Conservation (phyloP, 2,329 filamentous ascomycete genomes). For the Pseudocercospora fijiensis region DNA sequence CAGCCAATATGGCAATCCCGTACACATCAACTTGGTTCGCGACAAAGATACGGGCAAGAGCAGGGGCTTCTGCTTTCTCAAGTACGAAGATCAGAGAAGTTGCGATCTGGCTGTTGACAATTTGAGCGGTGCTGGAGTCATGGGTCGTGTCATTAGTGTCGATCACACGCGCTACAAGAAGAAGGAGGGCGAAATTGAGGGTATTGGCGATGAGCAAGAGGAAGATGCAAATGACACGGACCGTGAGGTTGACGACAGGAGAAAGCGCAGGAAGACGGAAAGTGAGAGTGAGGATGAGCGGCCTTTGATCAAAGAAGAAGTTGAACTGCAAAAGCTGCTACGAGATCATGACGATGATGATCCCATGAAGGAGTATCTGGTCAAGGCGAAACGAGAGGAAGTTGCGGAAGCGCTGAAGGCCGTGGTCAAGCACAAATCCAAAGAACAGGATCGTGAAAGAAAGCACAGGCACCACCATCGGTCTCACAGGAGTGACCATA, state of each 20-base stretch:
- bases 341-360: conserved; percentile 82
- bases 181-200: conserved; percentile 64
- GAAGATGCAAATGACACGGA: conserved; percentile 54
- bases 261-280: conserved; percentile 44
- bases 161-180: conserved; percentile 92
- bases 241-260: conserved; percentile 45
- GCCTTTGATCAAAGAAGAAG: conserved; percentile 75
- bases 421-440: conserved; percentile 52
- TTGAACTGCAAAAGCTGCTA: conserved; percentile 72
- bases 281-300: conserved; percentile 49
- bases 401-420: conserved; percentile 67
- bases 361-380: conserved; percentile 89
- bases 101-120: conserved; percentile 97
- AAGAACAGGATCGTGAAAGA: conserved; percentile 37
- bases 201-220: conserved; percentile 48
- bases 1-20: conserved; percentile 93
- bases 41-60: conserved; percentile 97
- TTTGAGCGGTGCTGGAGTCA: conserved; percentile 78
- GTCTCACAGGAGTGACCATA: neutral
- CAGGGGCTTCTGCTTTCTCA: conserved; percentile 91
- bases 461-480: conserved; percentile 13
- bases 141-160: conserved; percentile 77
- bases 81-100: conserved; percentile 97
- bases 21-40: conserved; percentile 85
- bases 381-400: conserved; percentile 88